Evolutionary conservation across 176 grass and related monocot genomes (phyloP).

Genomic region (Luzula sylvatica): DNA sequence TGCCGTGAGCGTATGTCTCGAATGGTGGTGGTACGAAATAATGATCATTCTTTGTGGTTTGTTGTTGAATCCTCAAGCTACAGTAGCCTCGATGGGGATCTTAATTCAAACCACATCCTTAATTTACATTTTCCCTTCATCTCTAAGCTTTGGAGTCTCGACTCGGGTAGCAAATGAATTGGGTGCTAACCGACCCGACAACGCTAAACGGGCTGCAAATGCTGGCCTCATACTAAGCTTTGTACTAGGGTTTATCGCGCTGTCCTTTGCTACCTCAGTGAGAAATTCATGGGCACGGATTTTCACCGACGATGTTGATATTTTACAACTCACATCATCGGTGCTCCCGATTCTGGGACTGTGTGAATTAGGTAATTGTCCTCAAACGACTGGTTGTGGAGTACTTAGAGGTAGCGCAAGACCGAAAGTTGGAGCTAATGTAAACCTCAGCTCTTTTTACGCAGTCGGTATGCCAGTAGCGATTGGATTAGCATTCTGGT

Average conservation of each 20-base stretch:
- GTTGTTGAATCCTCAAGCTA: slow-evolving; percentile 48
- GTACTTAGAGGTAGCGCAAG: slow-evolving; percentile 75
- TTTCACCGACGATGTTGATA: slow-evolving; percentile 62
- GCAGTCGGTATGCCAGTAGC: slow-evolving; percentile 71
- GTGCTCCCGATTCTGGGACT: slow-evolving; percentile 81
- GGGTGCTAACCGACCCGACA: slow-evolving; percentile 52
- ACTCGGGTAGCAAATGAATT: slow-evolving; percentile 85
- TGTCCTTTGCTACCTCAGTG: slow-evolving; percentile 51
- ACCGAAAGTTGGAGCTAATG: slow-evolving; percentile 59
- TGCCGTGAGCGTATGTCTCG: slow-evolving; percentile 70
- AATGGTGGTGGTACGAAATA: slow-evolving; percentile 99
- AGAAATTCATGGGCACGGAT: slow-evolving; percentile 60
- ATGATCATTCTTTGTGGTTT: slow-evolving; percentile 93
- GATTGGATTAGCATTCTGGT: slow-evolving; percentile 59
- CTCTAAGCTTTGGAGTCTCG: slow-evolving; percentile 95
- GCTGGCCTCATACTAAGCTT: slow-evolving; percentile 51
- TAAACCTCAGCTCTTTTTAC: slow-evolving; percentile 89
- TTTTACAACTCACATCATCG: slow-evolving; percentile 54
- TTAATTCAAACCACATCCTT: slow-evolving; percentile 83
- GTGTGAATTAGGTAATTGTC: slow-evolving; percentile 93
- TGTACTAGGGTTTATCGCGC: slow-evolving; percentile 42
- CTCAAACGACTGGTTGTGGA: slow-evolving; percentile 91
- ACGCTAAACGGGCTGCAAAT: slow-evolving; percentile 35
- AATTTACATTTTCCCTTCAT: slow-evolving; percentile 96
- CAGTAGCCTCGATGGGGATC: slow-evolving; percentile 86